These are phyloP conservation scores for Cladophialophora immunda DNA, from an alignment of 2,329 filamentous ascomycete genomes.

Conservation along the genomic window DNA sequence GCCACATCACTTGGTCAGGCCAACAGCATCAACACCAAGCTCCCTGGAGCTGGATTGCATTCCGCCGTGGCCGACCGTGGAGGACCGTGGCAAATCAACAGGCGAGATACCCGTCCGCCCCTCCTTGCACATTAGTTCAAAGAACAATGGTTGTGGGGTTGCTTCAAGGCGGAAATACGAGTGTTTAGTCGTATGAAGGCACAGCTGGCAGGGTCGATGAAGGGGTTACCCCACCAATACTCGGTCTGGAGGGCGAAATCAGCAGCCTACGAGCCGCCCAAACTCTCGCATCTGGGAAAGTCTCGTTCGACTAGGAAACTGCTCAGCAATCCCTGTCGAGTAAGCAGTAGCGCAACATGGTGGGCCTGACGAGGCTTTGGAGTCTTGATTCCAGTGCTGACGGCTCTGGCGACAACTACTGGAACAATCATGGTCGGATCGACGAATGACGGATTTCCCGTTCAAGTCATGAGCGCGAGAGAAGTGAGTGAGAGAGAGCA, in stretches of 20 bases:
- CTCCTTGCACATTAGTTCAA: constrained; percentile 2
- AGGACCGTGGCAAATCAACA: background rate
- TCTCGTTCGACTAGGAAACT: background rate
- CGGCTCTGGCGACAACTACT: background rate
- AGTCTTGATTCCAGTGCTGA: constrained; percentile 9
- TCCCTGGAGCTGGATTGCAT: background rate
- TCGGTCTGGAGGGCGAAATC: background rate
- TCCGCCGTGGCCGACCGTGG: background rate
- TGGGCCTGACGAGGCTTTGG: constrained; percentile 12
- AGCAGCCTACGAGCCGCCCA: background rate
- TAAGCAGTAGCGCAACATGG: constrained; percentile 17
- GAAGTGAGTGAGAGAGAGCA: background rate
- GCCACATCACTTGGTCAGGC: constrained; percentile 8
- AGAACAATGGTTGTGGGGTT: background rate
- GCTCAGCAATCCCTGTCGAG: background rate
- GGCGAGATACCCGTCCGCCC: background rate
- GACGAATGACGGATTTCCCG: background rate
- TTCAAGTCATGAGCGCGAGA: background rate
- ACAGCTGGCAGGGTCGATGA: too few species aligned
- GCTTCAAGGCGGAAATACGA: background rate
- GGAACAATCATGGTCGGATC: background rate
- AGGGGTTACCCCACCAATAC: background rate
- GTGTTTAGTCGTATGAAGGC: too few species aligned
- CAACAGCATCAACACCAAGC: background rate
- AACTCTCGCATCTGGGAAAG: background rate